These are phyloP conservation scores for Dalbergia cochinchinensis DNA, from an alignment of 306 rosid genomes.

Conservation along the genomic window DNA sequence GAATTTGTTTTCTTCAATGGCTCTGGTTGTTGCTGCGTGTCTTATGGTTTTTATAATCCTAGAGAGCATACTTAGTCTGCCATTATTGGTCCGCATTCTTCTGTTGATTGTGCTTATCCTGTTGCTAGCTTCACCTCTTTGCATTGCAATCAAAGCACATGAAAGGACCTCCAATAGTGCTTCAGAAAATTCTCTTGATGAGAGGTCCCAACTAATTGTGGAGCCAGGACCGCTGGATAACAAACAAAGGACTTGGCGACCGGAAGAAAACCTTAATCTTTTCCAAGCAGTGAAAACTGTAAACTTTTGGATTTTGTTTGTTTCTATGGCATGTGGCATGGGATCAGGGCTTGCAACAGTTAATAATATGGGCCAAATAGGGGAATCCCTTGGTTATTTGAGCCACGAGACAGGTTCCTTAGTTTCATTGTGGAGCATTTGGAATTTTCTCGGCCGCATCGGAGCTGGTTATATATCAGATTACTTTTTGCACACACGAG, in stretches of 20 bases:
- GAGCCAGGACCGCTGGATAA: constrained; percentile 25
- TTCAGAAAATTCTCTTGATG: constrained; percentile 40
- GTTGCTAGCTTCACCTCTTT: constrained; percentile 65
- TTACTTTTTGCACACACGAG: constrained; percentile 61
- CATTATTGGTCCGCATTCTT: constrained; percentile 44
- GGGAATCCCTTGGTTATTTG: constrained; percentile 77
- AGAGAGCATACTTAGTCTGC: constrained; percentile 56
- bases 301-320: constrained; percentile 81
- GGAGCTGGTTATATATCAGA: constrained; percentile 84
- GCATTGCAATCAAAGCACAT: constrained; percentile 65
- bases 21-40: constrained; percentile 69
- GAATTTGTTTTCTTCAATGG: constrained; percentile 62
- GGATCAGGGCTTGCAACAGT: constrained; percentile 81
- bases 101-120: constrained; percentile 56
- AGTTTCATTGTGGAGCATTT: constrained; percentile 86
- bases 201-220: constrained; percentile 45
- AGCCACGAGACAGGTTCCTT: constrained; percentile 59
- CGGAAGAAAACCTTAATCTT: constrained; percentile 56
- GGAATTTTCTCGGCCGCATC: constrained; percentile 89
- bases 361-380: constrained; percentile 79
- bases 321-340: constrained; percentile 80
- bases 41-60: constrained; percentile 70
- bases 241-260: constrained; percentile 29
- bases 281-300: constrained; percentile 59
- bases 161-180: constrained; percentile 25